phyloP scores from a whole-genome alignment of 169 alveolate species.

The Eimeria zaria region DNA sequence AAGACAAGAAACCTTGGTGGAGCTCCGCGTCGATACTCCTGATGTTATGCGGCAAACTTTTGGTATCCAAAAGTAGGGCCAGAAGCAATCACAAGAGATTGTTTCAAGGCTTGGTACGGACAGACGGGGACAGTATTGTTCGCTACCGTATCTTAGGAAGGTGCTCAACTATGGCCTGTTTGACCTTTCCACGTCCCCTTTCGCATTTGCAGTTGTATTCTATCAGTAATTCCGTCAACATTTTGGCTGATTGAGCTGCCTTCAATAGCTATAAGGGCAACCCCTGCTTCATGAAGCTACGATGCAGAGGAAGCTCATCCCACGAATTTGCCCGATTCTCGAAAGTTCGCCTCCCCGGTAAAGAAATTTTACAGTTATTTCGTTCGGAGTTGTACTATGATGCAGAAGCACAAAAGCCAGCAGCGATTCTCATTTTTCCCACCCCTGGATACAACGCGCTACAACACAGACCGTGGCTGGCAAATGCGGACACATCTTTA shows the following conservation, averaged over 20 bases:
- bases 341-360: not conserved
- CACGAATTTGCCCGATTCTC: not conserved
- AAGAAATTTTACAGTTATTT: not conserved
- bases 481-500: no score
- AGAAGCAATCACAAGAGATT: not conserved
- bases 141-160: not conserved
- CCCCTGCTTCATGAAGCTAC: not conserved
- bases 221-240: not conserved
- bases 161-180: not conserved
- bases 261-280: not conserved
- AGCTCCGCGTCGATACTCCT: not conserved
- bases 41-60: not conserved
- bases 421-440: no score
- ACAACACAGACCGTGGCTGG: not conserved
- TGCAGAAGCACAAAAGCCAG: not conserved
- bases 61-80: not conserved
- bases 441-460: not conserved
- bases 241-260: not conserved
- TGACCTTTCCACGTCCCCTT: not conserved
- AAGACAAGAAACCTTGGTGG: not conserved
- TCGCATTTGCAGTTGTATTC: not conserved
- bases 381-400: not conserved
- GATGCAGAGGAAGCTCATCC: not conserved
- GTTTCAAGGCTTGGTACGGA: not conserved
- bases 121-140: not conserved